phyloP scores from a whole-genome alignment of 139 green algal genomes.

The Chlorella sp. region DNA sequence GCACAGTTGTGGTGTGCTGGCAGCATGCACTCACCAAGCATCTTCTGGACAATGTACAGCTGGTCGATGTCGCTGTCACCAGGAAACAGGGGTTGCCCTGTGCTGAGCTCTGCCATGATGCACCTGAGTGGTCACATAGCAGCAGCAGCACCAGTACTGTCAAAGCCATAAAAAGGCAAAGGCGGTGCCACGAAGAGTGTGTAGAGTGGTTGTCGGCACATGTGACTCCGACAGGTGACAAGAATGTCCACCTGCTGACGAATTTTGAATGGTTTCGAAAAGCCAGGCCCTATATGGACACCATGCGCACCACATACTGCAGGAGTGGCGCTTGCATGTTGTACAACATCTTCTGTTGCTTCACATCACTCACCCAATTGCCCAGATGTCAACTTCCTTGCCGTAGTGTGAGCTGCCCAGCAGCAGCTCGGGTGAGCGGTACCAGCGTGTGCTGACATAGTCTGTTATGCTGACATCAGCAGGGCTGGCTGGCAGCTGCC shows the following conservation, averaged over 20 bases:
- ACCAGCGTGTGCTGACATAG: conserved; percentile 93
- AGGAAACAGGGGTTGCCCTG: conserved; percentile 81
- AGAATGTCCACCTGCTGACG: too few species aligned
- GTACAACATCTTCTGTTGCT: too few species aligned
- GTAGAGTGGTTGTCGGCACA: too few species aligned
- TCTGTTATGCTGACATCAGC: conserved; percentile 63
- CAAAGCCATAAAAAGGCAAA: too few species aligned
- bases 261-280: too few species aligned
- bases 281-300: too few species aligned
- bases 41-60: conserved; percentile 77
- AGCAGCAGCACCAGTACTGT: too few species aligned
- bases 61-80: conserved; percentile 88
- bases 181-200: too few species aligned
- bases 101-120: conserved; percentile 81
- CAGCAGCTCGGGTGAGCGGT: conserved; percentile 87
- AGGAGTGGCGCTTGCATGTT: too few species aligned
- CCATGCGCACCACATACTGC: too few species aligned
- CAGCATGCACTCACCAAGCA: conserved; percentile 45
- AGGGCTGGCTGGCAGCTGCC: conserved; percentile 41
- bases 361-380: conserved; percentile 69
- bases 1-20: too few species aligned
- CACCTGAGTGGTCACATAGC: conserved; percentile 61
- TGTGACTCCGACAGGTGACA: too few species aligned
- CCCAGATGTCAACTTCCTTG: conserved; percentile 82
- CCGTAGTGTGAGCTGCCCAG: conserved; percentile 74